Evolutionary conservation across 345 rosid species (phyloP).

Genomic region (Eucalyptus pumila): DNA sequence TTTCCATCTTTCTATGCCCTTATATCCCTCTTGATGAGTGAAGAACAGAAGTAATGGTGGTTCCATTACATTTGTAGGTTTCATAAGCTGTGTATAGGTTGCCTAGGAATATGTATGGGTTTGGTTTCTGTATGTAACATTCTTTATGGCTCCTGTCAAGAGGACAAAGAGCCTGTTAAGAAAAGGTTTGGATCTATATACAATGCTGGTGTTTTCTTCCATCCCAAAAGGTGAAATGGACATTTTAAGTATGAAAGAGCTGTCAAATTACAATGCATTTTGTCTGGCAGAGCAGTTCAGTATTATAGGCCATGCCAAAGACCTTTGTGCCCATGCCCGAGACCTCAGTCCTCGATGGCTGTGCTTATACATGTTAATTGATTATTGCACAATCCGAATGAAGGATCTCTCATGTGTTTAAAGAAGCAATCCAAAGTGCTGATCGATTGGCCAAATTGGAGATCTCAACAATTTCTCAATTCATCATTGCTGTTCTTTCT

Average conservation of each 20-base stretch:
- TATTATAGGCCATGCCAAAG: neutral
- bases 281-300: neutral
- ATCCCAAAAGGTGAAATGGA: neutral
- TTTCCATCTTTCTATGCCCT: neutral
- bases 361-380: neutral
- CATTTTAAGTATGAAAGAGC: neutral
- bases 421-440: neutral
- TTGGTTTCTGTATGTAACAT: neutral
- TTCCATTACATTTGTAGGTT: neutral
- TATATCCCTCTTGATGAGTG: neutral
- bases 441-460: neutral
- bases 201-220: neutral
- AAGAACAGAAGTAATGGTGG: neutral
- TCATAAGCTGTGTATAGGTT: neutral
- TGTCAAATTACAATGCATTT: neutral
- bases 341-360: neutral
- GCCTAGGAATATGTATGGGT: neutral
- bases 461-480: neutral
- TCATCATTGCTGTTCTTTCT: neutral
- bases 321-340: fast-evolving
- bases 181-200: neutral
- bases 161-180: neutral
- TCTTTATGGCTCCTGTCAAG: neutral
- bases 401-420: neutral
- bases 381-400: neutral